Base-by-base conservation (phyloP, 2,329 filamentous ascomycete species). In the Chaetoscypha palmicola region DNA sequence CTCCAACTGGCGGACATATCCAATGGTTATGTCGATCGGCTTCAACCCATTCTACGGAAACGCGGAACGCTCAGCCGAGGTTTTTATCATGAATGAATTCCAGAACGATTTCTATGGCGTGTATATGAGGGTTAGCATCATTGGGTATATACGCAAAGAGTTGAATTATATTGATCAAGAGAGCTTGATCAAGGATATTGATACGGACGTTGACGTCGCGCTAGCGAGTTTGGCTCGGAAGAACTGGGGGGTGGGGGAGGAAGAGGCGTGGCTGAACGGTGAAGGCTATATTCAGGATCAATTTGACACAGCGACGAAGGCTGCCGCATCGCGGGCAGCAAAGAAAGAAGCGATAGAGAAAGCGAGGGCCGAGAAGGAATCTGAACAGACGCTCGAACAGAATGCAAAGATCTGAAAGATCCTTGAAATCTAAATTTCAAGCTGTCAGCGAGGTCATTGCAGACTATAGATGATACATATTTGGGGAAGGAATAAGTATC, bases 1-100 rank as follows among this genome's bases (percentile, higher is more conserved):
- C 9, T 20, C 34, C n/a, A 45, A 49, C 32, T 66, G 57, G 57
- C 58, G 62, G 34, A 70, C 92, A 45, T 87, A 83, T 65, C 87
- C 87, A 1, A 92, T 94, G 76, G 89, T 94, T 53, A 86, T 96
- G 82, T 87, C 81, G 49, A 91, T 96, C 54, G 92, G 92, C 34
- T 97, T 90, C 76, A 98, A 97, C 66, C 92, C 92, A 0, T 97
- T 90, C 68, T 98, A 95, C 75, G 89, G 90, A 64, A 97, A 98
- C 72, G 81, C 76, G 3, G 79, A 86, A 36, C 81, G 87, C 50
- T 87, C 79, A 50, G 89, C 92, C 40, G 89, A 95, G 72, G 89
- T 94, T 45, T 89, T 95, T 68, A 77, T 98, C 43, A 76, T 98
- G 65, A 81, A 87, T 59, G 64, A 72, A 33, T 94, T 96, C 63